Base-by-base conservation (phyloP, 2,329 filamentous ascomycete genomes). In the Neonectria faginata region DNA sequence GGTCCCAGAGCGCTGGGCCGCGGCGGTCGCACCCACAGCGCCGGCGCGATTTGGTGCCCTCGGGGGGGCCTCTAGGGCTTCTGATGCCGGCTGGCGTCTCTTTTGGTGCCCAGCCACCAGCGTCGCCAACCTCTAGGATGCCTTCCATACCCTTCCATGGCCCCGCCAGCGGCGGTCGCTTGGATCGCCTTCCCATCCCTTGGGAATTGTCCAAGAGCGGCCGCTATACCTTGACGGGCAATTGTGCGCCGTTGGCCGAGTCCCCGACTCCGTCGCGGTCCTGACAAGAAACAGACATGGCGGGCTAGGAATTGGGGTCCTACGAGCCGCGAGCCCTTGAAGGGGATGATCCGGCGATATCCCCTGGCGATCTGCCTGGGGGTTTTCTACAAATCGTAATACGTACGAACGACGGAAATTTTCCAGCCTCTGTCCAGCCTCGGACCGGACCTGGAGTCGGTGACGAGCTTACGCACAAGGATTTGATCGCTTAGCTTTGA, bases 81-180 rank as follows among this genome's bases (percentile, higher is more conserved):
- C 33, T 36, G 33, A 16, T 50, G 60, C 50, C 25, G 41, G 59
- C 58, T 66, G 67, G 66, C 33, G 58, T 56, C 60, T 29, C 14
- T 39, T 25, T 51, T 55, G 25, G 57, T 39, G 53, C 31, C 45
- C 62, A 67, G 67, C 66, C 67, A 67, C 66, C 10, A 7, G 29
- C 60, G 44, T 62, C 70, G 31, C 14, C 62, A 14, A 22, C 64
- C 62, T 57, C 61, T 70, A 70, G 65, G 64, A 62, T 50, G 9
- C 57, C 66, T 74, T 73, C 71, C 70, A 73, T 69, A 62, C 55
- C 66, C 45, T 73, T 70, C 68, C 53, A 71, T 69, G 61, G 61
- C 53, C 69, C 67, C 69, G 62, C 63, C 41, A 53, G 58, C 62
- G 52, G 62, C 60, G 59, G 59, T 73, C 71, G 66, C n/a, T 20